A percentile compares a stretch with the other conserved stretches of the same genome.
Conservation (phyloP, 164 flowering plant species). For the Protea cynaroides region DNA sequence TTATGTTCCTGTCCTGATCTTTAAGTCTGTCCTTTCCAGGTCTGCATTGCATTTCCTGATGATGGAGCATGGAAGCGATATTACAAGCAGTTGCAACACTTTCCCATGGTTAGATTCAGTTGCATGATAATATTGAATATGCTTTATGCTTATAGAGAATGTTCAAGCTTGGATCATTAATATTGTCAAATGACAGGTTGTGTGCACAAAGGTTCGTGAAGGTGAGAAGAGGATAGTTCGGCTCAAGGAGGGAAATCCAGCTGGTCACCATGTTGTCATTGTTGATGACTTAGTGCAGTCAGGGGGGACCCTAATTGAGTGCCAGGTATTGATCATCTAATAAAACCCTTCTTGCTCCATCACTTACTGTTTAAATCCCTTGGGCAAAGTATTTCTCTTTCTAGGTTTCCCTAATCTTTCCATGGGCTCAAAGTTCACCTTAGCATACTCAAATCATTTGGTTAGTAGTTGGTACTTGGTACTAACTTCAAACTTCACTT, state of each 20-base stretch:
- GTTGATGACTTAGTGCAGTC: slow-evolving; percentile 98
- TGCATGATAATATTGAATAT: background rate
- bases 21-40: slow-evolving; percentile 27
- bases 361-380: too few relatives aligned
- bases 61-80: slow-evolving; percentile 99
- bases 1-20: background rate
- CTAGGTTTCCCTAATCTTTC: too few relatives aligned
- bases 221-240: slow-evolving; percentile 92
- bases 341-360: too few relatives aligned
- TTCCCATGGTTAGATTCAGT: slow-evolving; percentile 51
- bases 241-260: slow-evolving; percentile 86
- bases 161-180: background rate
- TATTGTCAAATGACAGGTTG: slow-evolving; percentile 42
- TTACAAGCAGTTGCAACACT: slow-evolving; percentile 81
- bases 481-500: too few relatives aligned
- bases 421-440: too few relatives aligned
- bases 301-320: slow-evolving; percentile 94
- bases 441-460: too few relatives aligned
- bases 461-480: too few relatives aligned
- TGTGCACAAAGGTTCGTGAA: slow-evolving; percentile 92
- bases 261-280: slow-evolving; percentile 87
- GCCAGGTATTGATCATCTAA: slow-evolving; percentile 48
- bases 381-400: too few relatives aligned
- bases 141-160: background rate
- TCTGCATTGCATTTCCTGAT: slow-evolving; percentile 91